Conservation (phyloP, 2,329 filamentous ascomycete genomes). For the Cucurbitaria berberidis region DNA sequence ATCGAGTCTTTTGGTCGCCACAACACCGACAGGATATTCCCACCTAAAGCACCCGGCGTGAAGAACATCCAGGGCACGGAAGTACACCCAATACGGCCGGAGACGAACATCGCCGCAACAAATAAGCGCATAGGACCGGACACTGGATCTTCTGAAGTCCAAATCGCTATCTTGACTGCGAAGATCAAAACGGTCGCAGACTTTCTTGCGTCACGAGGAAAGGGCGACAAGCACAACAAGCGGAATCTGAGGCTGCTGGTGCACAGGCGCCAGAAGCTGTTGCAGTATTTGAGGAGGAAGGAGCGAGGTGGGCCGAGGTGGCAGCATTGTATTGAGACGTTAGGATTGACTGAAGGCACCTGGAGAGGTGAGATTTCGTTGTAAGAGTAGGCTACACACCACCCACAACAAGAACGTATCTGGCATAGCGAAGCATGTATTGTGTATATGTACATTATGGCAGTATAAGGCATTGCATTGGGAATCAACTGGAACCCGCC, state of each 20-base stretch:
- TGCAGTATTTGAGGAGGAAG: slow-evolving; percentile 85
- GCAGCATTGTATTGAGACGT: slow-evolving; percentile 80
- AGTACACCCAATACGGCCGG: slow-evolving; percentile 53
- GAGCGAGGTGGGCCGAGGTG: slow-evolving; percentile 91
- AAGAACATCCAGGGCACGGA: slow-evolving; percentile 54
- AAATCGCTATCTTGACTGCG: slow-evolving; percentile 91
- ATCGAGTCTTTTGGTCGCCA: slow-evolving; percentile 90
- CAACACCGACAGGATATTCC: slow-evolving; percentile 76
- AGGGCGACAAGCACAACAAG: slow-evolving; percentile 94
- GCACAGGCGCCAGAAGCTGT: slow-evolving; percentile 85
- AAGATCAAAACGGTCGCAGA: slow-evolving; percentile 86
- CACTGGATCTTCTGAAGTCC: slow-evolving; percentile 96
- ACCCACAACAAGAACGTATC: background rate
- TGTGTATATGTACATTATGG: background rate
- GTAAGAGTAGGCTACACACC: slow-evolving; percentile 48
- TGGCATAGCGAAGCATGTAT: background rate
- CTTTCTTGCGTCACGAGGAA: slow-evolving; percentile 71
- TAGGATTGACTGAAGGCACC: slow-evolving; percentile 85
- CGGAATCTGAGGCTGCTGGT: slow-evolving; percentile 84
- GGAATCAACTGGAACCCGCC: no score
- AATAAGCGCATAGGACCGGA: slow-evolving; percentile 79
- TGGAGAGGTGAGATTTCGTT: slow-evolving; percentile 89
- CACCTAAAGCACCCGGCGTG: slow-evolving; percentile 61
- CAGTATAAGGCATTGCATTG: background rate
- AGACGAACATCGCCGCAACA: slow-evolving; percentile 35